Percentiles rank a stretch among this genome's conserved stretches.
phyloP scores from a whole-genome alignment of 2,329 filamentous ascomycete species.

The Trichophyton rubrum region DNA sequence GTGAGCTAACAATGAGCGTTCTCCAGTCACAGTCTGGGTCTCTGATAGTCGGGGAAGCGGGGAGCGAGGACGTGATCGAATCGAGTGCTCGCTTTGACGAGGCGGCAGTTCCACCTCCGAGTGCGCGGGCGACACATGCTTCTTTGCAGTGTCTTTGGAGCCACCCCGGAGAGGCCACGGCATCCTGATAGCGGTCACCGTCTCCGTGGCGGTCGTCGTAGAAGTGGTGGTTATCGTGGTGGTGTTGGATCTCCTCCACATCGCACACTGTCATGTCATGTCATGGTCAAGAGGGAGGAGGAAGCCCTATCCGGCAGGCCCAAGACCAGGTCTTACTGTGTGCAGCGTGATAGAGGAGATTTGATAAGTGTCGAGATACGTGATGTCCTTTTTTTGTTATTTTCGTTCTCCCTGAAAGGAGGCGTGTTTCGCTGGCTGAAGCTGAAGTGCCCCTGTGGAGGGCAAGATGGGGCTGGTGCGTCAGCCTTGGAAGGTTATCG shows the following conservation, averaged over 20 bases:
- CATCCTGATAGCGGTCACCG: not conserved
- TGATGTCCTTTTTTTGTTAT: not conserved
- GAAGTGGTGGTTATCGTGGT: not conserved
- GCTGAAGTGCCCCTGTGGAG: not conserved
- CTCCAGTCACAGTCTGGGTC: not conserved
- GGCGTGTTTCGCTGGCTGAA: not conserved
- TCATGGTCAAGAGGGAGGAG: not conserved
- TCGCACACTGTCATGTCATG: slow-evolving; percentile 3
- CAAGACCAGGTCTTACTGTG: not conserved
- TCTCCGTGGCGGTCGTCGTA: not conserved
- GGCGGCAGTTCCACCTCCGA: not conserved
- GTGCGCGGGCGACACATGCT: not conserved
- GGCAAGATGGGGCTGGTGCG: slow-evolving; percentile 1
- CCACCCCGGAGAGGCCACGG: not conserved
- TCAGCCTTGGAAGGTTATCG: slow-evolving; percentile 1
- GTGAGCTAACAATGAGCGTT: not conserved
- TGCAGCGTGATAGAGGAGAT: slow-evolving; percentile 2
- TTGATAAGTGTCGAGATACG: not conserved
- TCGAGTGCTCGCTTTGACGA: slow-evolving; percentile 1
- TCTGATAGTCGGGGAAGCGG: slow-evolving; percentile 1
- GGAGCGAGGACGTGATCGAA: slow-evolving; percentile 1
- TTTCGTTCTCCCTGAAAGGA: not conserved
- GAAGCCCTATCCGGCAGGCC: not conserved
- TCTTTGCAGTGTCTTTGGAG: not conserved
- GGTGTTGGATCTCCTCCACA: slow-evolving; percentile 4